phyloP scores from a whole-genome alignment of 352 stramenopile genomes.

The Phytophthora capsici region DNA sequence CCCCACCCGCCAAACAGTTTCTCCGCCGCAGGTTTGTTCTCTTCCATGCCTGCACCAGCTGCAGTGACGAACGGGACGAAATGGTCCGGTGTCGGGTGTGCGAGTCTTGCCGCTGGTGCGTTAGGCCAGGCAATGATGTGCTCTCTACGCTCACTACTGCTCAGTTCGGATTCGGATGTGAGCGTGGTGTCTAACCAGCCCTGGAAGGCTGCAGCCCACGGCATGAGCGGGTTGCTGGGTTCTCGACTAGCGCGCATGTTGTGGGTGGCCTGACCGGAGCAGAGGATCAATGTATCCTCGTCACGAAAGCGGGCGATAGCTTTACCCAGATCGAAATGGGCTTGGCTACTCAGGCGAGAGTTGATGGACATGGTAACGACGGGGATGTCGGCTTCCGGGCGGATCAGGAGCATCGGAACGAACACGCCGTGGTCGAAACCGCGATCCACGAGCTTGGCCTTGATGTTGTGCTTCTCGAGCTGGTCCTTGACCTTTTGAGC shows the following conservation, averaged over 20 bases:
- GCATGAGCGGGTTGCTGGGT: conserved; percentile 4
- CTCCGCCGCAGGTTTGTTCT: conserved; percentile 28
- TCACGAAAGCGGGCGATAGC: conserved; percentile 48
- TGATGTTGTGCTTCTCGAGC: conserved; percentile 53
- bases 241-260: conserved; percentile 36
- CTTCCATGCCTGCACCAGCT: conserved; percentile 50
- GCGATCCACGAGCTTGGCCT: conserved; percentile 47
- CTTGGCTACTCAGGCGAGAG: conserved; percentile 37
- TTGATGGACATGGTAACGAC: conserved; percentile 82
- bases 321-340: conserved; percentile 58
- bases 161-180: conserved; percentile 21
- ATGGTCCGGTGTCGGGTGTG: conserved; percentile 54
- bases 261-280: conserved; percentile 54
- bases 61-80: conserved; percentile 49
- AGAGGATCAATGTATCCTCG: conserved; percentile 74
- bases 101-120: conserved; percentile 29
- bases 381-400: conserved; percentile 84
- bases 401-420: conserved; percentile 89
- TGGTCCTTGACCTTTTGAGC: conserved; percentile 66
- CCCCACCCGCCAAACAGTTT: conserved; percentile 42
- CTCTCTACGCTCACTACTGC: conserved; percentile 16
- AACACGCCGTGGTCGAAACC: conserved; percentile 93
- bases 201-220: conserved; percentile 41
- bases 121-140: conserved; percentile 40
- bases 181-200: conserved; percentile 38